Evolutionary conservation across 2,329 filamentous ascomycete species (phyloP), one percentile per base, ranked within the genome.

Genomic region (Meredithiella fracta): DNA sequence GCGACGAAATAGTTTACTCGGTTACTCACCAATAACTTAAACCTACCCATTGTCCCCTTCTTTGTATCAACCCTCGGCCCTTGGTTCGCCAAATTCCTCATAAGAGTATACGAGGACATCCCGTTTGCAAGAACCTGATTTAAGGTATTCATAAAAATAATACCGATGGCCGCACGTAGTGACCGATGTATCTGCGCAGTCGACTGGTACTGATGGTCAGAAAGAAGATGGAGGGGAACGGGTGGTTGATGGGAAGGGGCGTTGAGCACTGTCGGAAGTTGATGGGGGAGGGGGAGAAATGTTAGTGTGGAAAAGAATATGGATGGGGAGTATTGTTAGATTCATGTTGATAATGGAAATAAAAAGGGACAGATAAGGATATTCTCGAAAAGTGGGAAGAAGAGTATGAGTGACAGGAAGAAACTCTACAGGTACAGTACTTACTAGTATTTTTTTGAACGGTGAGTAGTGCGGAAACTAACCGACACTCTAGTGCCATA

Each of bases 361-460:
- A 69, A 69, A 15, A 64, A 58, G 1, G 64, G 74, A 1, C 76
- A 73, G 51, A 79, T 94, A 26, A 82, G 84, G 60, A 91, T 95
- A 29, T 95, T 92, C 65, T 94, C 88, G 8, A 96, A 95, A 65
- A 92, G 87, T 63, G 87, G 89, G 58, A 94, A 92, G 65, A 86
- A 95, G 61, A 91, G 88, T 47, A 95, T 88, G 0, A 64, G 70
- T 53, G 89, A 94, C 65, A 77, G 85, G 34, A 62, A 66, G 9
- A 72, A 70, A 1, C 66, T 94, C 22, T 80, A 85, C 60, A 64
- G 64, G 75, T 77, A 64, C 61, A n/a, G 70, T 62, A 20, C 8
- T 11, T 11, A 17, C n/a, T n/a, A 15, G 17, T 29, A 15, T 9
- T 22, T 3, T n/a, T 7, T 1, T 22, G 37, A 15, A 44, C 7